Conservation (phyloP, 495 filamentous ascomycete genomes). For the Bacidia gigantensis region DNA sequence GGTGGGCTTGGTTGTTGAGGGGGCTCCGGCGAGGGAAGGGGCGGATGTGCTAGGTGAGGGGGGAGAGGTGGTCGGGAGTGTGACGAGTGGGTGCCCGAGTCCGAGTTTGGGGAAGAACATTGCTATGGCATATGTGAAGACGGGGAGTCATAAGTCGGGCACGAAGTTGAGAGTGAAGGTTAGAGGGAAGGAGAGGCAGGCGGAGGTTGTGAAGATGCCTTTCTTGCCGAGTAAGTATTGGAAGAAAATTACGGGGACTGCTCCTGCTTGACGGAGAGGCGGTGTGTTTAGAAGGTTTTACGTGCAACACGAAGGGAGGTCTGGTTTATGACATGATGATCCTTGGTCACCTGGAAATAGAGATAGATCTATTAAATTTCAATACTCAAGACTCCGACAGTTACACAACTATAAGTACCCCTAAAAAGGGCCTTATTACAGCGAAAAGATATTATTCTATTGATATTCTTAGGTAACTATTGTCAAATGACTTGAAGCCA, state of each 20-base stretch:
- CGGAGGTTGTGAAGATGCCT: slow-evolving; percentile 80
- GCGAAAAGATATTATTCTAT: too few relatives aligned
- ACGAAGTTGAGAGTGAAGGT: slow-evolving; percentile 73
- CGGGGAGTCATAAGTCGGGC: slow-evolving; percentile 71
- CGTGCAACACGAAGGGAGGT: too few relatives aligned
- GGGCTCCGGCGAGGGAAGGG: slow-evolving; percentile 81
- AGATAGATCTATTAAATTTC: too few relatives aligned
- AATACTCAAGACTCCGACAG: too few relatives aligned
- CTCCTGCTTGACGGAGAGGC: slow-evolving; percentile 12
- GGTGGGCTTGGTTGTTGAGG: slow-evolving; percentile 71
- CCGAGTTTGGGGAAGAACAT: slow-evolving; percentile 79
- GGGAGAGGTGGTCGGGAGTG: slow-evolving; percentile 34
- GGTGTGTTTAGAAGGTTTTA: too few relatives aligned
- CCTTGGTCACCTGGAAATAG: too few relatives aligned
- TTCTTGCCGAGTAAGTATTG: slow-evolving; percentile 67
- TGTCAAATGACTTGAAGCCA: too few relatives aligned
- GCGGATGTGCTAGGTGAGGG: slow-evolving; percentile 51
- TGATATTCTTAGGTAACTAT: too few relatives aligned
- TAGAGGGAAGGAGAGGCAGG: slow-evolving; percentile 67
- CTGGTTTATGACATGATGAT: too few relatives aligned
- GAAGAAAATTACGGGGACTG: slow-evolving; percentile 17
- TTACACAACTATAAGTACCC: too few relatives aligned
- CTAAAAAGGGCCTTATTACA: too few relatives aligned
- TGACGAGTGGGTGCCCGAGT: slow-evolving; percentile 84
- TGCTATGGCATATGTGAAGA: slow-evolving; percentile 87